These are phyloP conservation scores for Vararia minispora DNA, from an alignment of 768 basidiomycete genomes.

Conservation along the genomic window DNA sequence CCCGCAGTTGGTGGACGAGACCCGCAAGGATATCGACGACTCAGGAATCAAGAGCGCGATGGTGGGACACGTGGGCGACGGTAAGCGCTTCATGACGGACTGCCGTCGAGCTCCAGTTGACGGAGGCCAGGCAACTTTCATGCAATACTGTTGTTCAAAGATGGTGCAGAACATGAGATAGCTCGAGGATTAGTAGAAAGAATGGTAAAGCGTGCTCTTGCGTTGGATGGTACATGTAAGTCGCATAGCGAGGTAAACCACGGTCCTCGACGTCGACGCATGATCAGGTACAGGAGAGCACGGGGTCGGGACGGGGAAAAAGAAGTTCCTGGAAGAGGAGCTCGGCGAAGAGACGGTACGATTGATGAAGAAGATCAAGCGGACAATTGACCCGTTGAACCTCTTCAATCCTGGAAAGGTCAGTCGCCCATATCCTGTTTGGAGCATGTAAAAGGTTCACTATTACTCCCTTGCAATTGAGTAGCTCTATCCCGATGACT, in stretches of 20 bases:
- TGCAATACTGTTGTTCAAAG: constrained; percentile 22
- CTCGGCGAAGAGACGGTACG: constrained; percentile 37
- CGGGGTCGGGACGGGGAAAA: constrained; percentile 37
- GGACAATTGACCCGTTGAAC: constrained; percentile 31
- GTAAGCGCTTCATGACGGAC: constrained; percentile 21
- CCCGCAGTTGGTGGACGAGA: constrained; percentile 63
- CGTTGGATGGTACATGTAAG: constrained; percentile 25
- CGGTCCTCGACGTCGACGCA: background rate
- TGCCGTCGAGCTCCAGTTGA: constrained; percentile 14
- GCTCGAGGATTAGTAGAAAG: constrained; percentile 21
- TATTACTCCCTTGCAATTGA: no score
- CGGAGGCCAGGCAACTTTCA: constrained; percentile 26
- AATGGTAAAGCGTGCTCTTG: constrained; percentile 25
- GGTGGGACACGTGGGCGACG: constrained; percentile 76
- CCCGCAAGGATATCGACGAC: constrained; percentile 61
- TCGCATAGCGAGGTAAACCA: background rate
- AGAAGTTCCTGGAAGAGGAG: constrained; percentile 34
- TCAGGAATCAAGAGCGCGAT: constrained; percentile 55
- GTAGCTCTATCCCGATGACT: no score
- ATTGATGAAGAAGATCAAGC: constrained; percentile 41
- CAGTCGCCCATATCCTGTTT: constrained; percentile 2
- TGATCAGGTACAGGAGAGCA: constrained; percentile 29
- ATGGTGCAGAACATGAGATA: constrained; percentile 19
- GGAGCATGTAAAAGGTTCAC: no score
- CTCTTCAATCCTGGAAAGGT: constrained; percentile 40